These are phyloP conservation scores for Gossypium raimondii DNA, from an alignment of 345 rosid species.

Conservation along the genomic window DNA sequence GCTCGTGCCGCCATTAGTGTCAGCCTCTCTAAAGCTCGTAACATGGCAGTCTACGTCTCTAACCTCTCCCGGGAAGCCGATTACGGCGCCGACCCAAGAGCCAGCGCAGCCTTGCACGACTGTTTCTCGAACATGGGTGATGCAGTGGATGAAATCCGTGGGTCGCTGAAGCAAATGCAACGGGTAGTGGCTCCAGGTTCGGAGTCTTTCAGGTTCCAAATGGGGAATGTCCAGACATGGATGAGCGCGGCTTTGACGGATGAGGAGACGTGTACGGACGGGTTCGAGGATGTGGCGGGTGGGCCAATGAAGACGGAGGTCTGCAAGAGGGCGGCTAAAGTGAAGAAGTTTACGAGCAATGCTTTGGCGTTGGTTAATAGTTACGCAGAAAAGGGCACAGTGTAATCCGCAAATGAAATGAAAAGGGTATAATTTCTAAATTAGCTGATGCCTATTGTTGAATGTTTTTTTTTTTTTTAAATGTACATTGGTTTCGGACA, in stretches of 20 bases:
- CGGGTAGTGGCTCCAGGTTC: conserved; percentile 35
- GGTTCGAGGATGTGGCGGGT: conserved; percentile 58
- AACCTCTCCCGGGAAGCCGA: conserved; percentile 56
- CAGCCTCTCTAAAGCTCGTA: conserved; percentile 47
- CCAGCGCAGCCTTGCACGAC: conserved; percentile 72
- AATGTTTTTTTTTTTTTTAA: not conserved
- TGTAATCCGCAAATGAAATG: not conserved
- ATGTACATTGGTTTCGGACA: not conserved
- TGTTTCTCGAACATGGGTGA: conserved; percentile 80
- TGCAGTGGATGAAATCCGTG: conserved; percentile 75
- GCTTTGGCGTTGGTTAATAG: conserved; percentile 62
- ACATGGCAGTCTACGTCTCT: conserved; percentile 43
- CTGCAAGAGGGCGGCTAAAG: conserved; percentile 33
- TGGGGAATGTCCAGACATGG: conserved; percentile 92
- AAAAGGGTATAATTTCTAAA: not conserved
- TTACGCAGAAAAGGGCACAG: conserved; percentile 45
- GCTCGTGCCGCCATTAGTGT: conserved; percentile 60
- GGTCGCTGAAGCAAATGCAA: conserved; percentile 69
- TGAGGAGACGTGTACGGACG: conserved; percentile 82
- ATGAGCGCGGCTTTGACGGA: conserved; percentile 89
- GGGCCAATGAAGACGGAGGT: conserved; percentile 43
- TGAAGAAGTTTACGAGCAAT: conserved; percentile 72
- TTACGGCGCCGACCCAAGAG: conserved; percentile 46
- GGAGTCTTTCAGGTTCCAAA: conserved; percentile 55
- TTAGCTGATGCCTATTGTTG: not conserved